Evolutionary conservation across 2,329 filamentous ascomycete species (phyloP).

Genomic region (Epichloe sp.): DNA sequence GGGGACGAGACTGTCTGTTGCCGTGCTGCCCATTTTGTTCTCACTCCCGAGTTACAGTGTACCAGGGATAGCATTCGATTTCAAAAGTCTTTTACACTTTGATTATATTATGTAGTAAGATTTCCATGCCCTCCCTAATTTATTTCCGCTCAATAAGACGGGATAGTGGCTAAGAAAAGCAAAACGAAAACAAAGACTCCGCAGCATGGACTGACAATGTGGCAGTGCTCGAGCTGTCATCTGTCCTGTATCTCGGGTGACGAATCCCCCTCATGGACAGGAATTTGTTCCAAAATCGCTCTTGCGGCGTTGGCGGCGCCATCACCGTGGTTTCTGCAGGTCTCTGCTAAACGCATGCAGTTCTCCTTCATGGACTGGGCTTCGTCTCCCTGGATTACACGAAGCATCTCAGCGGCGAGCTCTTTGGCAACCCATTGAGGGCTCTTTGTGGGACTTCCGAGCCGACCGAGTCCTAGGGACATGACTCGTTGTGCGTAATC

Average conservation of each 20-base stretch:
- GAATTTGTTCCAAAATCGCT: neutral
- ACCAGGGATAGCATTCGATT: too few species aligned
- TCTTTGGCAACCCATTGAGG: conserved; percentile 10
- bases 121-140: too few species aligned
- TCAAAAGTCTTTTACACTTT: too few species aligned
- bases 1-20: conserved; percentile 5
- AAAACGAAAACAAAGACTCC: too few species aligned
- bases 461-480: conserved; percentile 26
- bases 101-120: too few species aligned
- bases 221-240: too few species aligned
- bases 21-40: neutral
- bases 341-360: neutral
- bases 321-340: neutral
- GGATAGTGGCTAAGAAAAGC: too few species aligned
- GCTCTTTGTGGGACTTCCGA: conserved; percentile 10
- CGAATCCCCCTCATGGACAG: neutral
- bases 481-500: conserved; percentile 31
- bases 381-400: neutral
- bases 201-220: too few species aligned
- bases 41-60: too few species aligned
- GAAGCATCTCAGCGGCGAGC: neutral
- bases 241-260: too few species aligned
- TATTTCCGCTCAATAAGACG: too few species aligned
- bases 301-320: neutral
- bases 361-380: neutral